Evolutionary conservation across 345 rosid species (phyloP), one percentile per base, ranked within the genome.

Genomic region (Murraya koenigii): DNA sequence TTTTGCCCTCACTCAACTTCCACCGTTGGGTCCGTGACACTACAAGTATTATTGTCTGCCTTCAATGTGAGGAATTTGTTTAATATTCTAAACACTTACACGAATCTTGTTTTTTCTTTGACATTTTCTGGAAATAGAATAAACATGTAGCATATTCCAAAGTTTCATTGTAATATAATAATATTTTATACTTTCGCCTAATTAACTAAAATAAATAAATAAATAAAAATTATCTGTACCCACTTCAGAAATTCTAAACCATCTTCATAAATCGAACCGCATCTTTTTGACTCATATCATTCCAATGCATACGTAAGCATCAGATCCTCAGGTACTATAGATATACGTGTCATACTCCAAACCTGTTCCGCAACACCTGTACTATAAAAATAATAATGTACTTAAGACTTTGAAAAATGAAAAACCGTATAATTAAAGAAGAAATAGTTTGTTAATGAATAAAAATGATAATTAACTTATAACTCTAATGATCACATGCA

Each of bases 401-500:
- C 38, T 36, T 35, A 20, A 19, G 69, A 35, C 69, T 65, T 13
- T 22, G 33, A 33, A 20, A 65, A 8, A 52, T 22, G 33, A 33
- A 20, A 65, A 8, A 52, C 7, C 56, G 17, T 15, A 9, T 1
- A 5, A 52, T 19, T 3, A 44, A 44, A 44, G 49, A 30, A 14
- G 17, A 2, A 62, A 62, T 61, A 30, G 22, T 8, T n/a, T 72
- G 17, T 49, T 32, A 67, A 38, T 8, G 13, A 74, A 10, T 11
- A 13, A 59, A 41, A 39, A 44, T 13, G 17, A 13, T 0, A 35
- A 14, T 62, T 49, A 38, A 38, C 28, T 32, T 61, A n/a, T 75
- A 39, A 65, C 38, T 22, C n/a, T 23, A 55, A 75, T n/a, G n/a
- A n/a, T 70, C 44, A 47, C 83, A 83, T 87, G 91, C 91, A 95